Evolutionary conservation across 208 protist species (phyloP).

Genomic region (Trypanosomatidae sp.): DNA sequence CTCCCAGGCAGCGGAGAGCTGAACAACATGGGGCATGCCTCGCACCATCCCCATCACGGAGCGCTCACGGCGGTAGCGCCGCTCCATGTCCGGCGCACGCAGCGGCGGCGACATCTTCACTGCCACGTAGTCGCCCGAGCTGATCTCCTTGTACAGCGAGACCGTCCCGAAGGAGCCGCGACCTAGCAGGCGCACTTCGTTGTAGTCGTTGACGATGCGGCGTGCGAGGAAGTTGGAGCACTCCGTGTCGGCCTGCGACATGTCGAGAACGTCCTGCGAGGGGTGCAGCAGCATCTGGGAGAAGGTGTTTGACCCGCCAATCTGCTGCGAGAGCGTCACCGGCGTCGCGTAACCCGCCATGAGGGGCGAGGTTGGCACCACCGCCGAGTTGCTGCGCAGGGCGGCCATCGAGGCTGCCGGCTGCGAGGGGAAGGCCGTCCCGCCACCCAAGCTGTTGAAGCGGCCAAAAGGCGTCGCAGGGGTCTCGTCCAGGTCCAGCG

Average conservation of each 20-base stretch:
- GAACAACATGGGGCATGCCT: slow-evolving; percentile 75
- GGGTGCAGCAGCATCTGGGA: slow-evolving; percentile 40
- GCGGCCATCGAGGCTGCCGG: too few relatives aligned
- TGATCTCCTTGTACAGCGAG: slow-evolving; percentile 74
- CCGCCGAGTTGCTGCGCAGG: too few relatives aligned
- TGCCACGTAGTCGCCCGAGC: slow-evolving; percentile 68
- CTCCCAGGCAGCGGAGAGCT: slow-evolving; percentile 76
- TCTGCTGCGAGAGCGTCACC: slow-evolving; percentile 32
- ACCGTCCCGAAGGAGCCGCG: slow-evolving; percentile 78
- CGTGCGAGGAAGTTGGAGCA: slow-evolving; percentile 67
- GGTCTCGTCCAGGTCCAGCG: slow-evolving; percentile 63
- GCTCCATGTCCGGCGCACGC: slow-evolving; percentile 30
- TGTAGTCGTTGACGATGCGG: slow-evolving; percentile 79
- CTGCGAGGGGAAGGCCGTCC: slow-evolving; percentile 25
- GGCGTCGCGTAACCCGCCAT: slow-evolving; percentile 34
- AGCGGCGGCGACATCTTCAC: slow-evolving; percentile 75
- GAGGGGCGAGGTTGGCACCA: too few relatives aligned
- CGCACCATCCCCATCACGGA: slow-evolving; percentile 56
- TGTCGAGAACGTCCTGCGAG: slow-evolving; percentile 50
- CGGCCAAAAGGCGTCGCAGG: slow-evolving; percentile 20
- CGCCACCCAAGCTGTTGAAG: slow-evolving; percentile 9
- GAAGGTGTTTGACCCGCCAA: slow-evolving; percentile 25
- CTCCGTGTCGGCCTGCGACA: slow-evolving; percentile 84
- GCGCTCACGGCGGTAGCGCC: slow-evolving; percentile 66
- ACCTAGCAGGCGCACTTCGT: slow-evolving; percentile 78